These are phyloP conservation scores for Pseudozyma sp. DNA, from an alignment of 1,284 basidiomycete genomes.

Conservation along the genomic window DNA sequence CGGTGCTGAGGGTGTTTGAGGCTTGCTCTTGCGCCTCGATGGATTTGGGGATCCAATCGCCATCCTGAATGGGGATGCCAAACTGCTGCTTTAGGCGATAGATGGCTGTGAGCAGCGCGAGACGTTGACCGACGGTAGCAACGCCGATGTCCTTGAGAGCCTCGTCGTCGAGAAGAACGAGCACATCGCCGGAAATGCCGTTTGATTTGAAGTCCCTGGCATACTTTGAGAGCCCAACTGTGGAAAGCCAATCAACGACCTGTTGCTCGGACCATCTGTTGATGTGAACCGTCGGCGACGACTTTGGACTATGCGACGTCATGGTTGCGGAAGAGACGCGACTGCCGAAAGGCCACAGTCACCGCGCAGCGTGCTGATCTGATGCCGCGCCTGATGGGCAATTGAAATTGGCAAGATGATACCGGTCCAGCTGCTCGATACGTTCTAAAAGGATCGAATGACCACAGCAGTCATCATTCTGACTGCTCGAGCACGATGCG, in stretches of 20 bases:
- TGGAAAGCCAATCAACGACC: constrained; percentile 58
- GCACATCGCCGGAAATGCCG: constrained; percentile 65
- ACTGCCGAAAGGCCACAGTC: too few species aligned
- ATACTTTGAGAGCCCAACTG: constrained; percentile 51
- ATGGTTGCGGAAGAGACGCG: constrained; percentile 7
- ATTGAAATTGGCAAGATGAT: too few species aligned
- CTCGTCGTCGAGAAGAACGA: constrained; percentile 64
- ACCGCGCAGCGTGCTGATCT: too few species aligned
- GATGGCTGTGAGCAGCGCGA: constrained; percentile 59
- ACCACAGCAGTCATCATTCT: too few species aligned
- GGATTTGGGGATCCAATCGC: constrained; percentile 60
- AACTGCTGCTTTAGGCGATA: constrained; percentile 61
- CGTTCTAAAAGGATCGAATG: too few species aligned
- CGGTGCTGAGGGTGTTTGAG: constrained; percentile 16
- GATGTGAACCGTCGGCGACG: constrained; percentile 51
- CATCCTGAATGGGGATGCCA: constrained; percentile 63
- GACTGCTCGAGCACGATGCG: too few species aligned
- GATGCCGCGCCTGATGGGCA: too few species aligned
- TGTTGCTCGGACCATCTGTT: constrained; percentile 56
- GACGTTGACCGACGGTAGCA: constrained; percentile 61
- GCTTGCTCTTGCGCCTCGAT: constrained; percentile 40
- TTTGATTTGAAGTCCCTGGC: constrained; percentile 49
- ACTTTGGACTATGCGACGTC: constrained; percentile 36
- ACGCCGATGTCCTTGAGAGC: constrained; percentile 65
- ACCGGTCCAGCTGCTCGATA: too few species aligned